Evolutionary conservation across 2,329 filamentous ascomycete genomes (phyloP), one percentile per base, ranked within the genome.

Genomic region (Fusarium paranaense): DNA sequence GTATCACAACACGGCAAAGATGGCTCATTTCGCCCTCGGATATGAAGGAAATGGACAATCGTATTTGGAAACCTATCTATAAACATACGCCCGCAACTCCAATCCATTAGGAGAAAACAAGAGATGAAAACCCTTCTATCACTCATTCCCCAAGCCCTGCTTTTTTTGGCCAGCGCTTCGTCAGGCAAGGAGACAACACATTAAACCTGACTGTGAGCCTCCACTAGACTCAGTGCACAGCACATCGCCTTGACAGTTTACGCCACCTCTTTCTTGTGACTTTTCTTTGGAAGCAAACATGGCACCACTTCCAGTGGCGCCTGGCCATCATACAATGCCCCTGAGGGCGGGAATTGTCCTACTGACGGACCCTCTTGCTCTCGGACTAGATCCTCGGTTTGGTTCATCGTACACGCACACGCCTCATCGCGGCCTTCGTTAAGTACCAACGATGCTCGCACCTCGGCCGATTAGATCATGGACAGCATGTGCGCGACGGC

Each of bases 381-480:
- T 35, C 7, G 10, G 35, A 60, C 18, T 42, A n/a, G 10, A n/a
- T 37, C 20, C 40, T 50, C 30, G 4, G 9, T 61, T n/a, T 60
- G n/a, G 27, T 35, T 22, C 27, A 33, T 33, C 27, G 27, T 35
- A 25, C 20, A 32, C 4, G 25, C n/a, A 42, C 25, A 38, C 22
- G 22, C 27, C 13, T 4, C 33, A 27, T 30, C 20, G 13, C 13
- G 16, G 8, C 7, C 22, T n/a, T 47, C 27, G n/a, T 22, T 35
- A 11, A 20, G 37, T 18, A 33, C 9, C 16, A 13, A 3, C 27
- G 16, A 50, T 11, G 45, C 25, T 42, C 32, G 2, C 22, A 11
- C 62, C 35, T 27, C 63, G 42, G 6, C 8, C 20, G 27, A 40
- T 66, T 66, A 73, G 20, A 64, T 33, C 58, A 62, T 67, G 54